Evolutionary conservation across 306 rosid genomes (phyloP).

Genomic region (Herpetospermum pedunculosum): DNA sequence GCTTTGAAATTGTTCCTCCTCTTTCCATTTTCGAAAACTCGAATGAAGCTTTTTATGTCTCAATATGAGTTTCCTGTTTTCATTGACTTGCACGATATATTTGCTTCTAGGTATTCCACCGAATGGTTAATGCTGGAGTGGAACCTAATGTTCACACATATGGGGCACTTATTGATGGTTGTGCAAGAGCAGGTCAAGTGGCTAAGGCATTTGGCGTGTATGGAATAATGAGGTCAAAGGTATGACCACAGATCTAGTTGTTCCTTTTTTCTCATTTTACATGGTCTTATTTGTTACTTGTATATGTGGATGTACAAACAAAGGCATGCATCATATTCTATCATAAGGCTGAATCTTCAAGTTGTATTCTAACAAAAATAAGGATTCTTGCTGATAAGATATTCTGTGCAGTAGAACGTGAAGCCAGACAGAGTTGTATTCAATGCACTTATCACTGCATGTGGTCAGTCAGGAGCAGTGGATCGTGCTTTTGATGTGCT

Average conservation of each 20-base stretch:
- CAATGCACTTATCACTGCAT: conserved; percentile 97
- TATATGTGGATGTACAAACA: not conserved
- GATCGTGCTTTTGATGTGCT: conserved; percentile 95
- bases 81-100: conserved; percentile 11
- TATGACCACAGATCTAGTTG: conserved; percentile 24
- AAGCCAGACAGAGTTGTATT: conserved; percentile 99
- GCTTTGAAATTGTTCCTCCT: not conserved
- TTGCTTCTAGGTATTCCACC: conserved; percentile 58
- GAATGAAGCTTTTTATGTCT: not conserved
- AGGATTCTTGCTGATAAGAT: conserved; percentile 45
- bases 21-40: not conserved
- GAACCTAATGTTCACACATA: conserved; percentile 85
- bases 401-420: conserved; percentile 98
- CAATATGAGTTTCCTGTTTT: conserved; percentile 3
- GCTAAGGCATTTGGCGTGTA: conserved; percentile 99
- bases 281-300: conserved; percentile 1
- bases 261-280: not conserved
- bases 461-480: conserved; percentile 93
- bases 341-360: not conserved
- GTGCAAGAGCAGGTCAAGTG: conserved; percentile 94
- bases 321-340: not conserved
- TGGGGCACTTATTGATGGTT: conserved; percentile 96
- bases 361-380: conserved; percentile 11
- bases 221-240: conserved; percentile 98
- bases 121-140: conserved; percentile 86